These are phyloP conservation scores for Aspergillus terreus DNA, from an alignment of 2,329 filamentous ascomycete genomes.

Conservation along the genomic window DNA sequence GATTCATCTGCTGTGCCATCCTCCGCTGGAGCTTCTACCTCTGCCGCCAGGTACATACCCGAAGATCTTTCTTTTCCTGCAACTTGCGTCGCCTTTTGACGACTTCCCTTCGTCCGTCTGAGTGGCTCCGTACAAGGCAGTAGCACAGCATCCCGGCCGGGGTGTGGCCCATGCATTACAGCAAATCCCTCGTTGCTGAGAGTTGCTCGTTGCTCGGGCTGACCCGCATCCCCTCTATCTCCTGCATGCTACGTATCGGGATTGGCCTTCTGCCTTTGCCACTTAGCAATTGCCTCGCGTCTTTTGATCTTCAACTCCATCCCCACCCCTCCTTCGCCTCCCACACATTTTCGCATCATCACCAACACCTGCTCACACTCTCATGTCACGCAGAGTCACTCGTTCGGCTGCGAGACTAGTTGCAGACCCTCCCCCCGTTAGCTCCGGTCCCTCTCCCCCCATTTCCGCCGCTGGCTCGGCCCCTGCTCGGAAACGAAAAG, in stretches of 20 bases:
- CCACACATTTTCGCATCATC: constrained; percentile 5
- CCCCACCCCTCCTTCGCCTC: background rate
- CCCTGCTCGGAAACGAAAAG: constrained; percentile 73
- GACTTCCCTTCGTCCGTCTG: background rate
- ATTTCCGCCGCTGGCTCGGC: constrained; percentile 43
- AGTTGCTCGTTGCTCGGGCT: background rate
- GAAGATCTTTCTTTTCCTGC: constrained; percentile 16
- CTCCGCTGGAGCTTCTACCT: constrained; percentile 27
- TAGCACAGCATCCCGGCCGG: background rate
- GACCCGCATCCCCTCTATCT: background rate
- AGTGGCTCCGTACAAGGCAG: constrained; percentile 3
- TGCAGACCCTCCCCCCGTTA: constrained; percentile 54
- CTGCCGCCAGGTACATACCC: constrained; percentile 35
- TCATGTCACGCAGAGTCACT: constrained; percentile 97
- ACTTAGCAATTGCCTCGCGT: background rate
- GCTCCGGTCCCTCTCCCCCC: constrained; percentile 37
- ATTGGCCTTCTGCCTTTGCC: background rate
- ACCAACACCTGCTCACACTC: constrained; percentile 46
- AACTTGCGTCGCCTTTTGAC: constrained; percentile 3
- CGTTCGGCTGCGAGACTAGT: constrained; percentile 90
- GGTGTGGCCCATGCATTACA: too few species aligned
- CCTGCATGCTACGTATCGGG: background rate
- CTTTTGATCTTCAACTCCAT: background rate
- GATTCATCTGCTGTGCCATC: constrained; percentile 23
- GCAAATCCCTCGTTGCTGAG: background rate